phyloP scores from a whole-genome alignment of 2,329 filamentous ascomycete species.

The Pestalotiopsis sp. region DNA sequence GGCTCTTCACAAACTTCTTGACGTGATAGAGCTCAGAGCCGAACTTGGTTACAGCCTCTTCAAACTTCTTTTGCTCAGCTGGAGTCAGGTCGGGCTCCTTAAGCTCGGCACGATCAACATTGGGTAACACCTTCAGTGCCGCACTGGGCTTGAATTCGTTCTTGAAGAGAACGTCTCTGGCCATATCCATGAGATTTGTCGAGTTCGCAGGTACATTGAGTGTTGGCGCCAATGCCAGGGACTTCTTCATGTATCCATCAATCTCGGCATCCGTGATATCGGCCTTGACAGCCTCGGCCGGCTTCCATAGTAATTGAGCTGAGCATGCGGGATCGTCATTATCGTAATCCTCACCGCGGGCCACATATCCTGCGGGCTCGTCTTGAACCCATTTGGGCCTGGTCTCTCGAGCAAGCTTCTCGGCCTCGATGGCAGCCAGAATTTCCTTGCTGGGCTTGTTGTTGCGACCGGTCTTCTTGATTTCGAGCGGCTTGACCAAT shows the following conservation, averaged over 20 bases:
- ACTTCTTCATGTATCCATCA: slow-evolving; percentile 75
- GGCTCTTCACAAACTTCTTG: slow-evolving; percentile 82
- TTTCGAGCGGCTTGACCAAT: slow-evolving; percentile 84
- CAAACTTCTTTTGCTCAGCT: slow-evolving; percentile 85
- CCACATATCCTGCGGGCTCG: slow-evolving; percentile 83
- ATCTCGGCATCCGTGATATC: slow-evolving; percentile 60
- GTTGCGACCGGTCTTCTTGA: slow-evolving; percentile 83
- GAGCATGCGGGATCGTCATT: slow-evolving; percentile 76
- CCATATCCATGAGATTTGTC: slow-evolving; percentile 87
- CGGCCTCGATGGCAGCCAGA: slow-evolving; percentile 76
- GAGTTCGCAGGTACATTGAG: slow-evolving; percentile 70
- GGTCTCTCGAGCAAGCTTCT: slow-evolving; percentile 77
- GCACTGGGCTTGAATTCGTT: slow-evolving; percentile 72
- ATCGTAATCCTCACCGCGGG: slow-evolving; percentile 77
- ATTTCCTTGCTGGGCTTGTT: slow-evolving; percentile 79
- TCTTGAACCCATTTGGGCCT: slow-evolving; percentile 94
- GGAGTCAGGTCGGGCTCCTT: slow-evolving; percentile 82
- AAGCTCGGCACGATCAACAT: slow-evolving; percentile 70
- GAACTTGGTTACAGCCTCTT: slow-evolving; percentile 86
- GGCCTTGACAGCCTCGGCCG: slow-evolving; percentile 59
- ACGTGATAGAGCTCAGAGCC: slow-evolving; percentile 88
- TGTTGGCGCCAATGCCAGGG: slow-evolving; percentile 61
- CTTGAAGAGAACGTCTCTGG: slow-evolving; percentile 72
- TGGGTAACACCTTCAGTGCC: slow-evolving; percentile 71
- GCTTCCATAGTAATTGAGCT: slow-evolving; percentile 76